Conservation (phyloP, 805 yeast genomes). For the Lipomyces yamadae region DNA sequence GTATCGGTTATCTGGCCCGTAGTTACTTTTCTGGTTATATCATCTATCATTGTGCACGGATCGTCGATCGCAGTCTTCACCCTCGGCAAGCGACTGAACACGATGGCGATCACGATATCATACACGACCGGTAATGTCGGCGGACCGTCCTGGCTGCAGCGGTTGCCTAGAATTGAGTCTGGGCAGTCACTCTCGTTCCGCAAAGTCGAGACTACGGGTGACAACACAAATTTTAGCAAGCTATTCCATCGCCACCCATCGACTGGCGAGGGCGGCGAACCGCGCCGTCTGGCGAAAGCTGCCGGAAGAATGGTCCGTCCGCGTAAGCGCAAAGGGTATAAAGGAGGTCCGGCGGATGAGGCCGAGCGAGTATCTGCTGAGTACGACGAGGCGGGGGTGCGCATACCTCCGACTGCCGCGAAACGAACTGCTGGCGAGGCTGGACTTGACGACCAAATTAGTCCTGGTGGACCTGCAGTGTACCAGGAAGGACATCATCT, state of each 20-base stretch:
- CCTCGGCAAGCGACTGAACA: slow-evolving; percentile 83
- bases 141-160: slow-evolving; percentile 75
- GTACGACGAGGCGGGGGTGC: slow-evolving; percentile 23
- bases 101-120: slow-evolving; percentile 91
- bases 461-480: slow-evolving; percentile 46
- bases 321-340: slow-evolving; percentile 7
- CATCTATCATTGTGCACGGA: slow-evolving; percentile 90
- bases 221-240: slow-evolving; percentile 20
- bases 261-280: slow-evolving; percentile 14
- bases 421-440: slow-evolving; percentile 29
- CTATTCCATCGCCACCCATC: slow-evolving; percentile 25
- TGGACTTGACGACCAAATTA: slow-evolving; percentile 29
- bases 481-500: slow-evolving; percentile 73
- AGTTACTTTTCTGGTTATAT: slow-evolving; percentile 74
- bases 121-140: slow-evolving; percentile 73
- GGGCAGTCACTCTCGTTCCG: slow-evolving; percentile 82
- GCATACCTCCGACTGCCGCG: slow-evolving; percentile 15
- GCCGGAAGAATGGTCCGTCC: slow-evolving; percentile 34
- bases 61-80: slow-evolving; percentile 82
- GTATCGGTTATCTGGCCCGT: slow-evolving; percentile 80
- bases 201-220: slow-evolving; percentile 71
- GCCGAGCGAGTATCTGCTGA: slow-evolving; percentile 8
- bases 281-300: slow-evolving; percentile 32
- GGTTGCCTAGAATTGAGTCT: slow-evolving; percentile 79
- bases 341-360: slow-evolving; percentile 2